Percentiles rank a stretch among this genome's conserved stretches.
These are phyloP conservation scores for Saccharomycopsis guyanensis DNA, from an alignment of 805 yeast genomes.

Conservation along the genomic window DNA sequence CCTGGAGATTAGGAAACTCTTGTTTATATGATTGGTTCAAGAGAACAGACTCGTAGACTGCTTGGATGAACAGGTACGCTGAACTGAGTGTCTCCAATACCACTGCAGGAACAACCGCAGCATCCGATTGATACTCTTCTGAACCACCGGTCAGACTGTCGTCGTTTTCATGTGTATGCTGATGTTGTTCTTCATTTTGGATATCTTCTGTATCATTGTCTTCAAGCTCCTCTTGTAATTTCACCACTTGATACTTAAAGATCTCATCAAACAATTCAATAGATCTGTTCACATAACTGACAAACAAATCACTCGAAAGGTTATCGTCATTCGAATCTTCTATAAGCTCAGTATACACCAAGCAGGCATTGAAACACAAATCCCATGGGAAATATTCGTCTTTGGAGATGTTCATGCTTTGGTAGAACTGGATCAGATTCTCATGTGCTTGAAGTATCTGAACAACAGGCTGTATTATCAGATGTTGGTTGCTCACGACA, in stretches of 20 bases:
- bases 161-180: not conserved
- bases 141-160: not conserved
- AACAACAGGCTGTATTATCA: constrained; percentile 10
- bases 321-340: constrained; percentile 15
- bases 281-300: constrained; percentile 3
- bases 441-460: constrained; percentile 13
- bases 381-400: constrained; percentile 18
- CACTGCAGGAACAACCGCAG: constrained; percentile 18
- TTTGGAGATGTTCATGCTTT: not conserved
- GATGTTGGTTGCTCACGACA: constrained; percentile 10
- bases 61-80: constrained; percentile 12
- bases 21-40: not conserved
- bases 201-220: not conserved
- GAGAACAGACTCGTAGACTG: constrained; percentile 12
- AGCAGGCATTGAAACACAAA: constrained; percentile 18
- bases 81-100: constrained; percentile 17
- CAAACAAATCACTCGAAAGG: constrained; percentile 1
- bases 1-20: not conserved
- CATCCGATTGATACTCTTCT: constrained; percentile 13
- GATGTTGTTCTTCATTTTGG: not conserved
- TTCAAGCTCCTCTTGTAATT: constrained; percentile 8
- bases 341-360: constrained; percentile 20
- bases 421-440: constrained; percentile 6
- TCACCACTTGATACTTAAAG: constrained; percentile 17
- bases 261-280: constrained; percentile 11